Evolutionary conservation across 2,329 filamentous ascomycete species (phyloP).

Genomic region (Emmonsiellopsis sp.): DNA sequence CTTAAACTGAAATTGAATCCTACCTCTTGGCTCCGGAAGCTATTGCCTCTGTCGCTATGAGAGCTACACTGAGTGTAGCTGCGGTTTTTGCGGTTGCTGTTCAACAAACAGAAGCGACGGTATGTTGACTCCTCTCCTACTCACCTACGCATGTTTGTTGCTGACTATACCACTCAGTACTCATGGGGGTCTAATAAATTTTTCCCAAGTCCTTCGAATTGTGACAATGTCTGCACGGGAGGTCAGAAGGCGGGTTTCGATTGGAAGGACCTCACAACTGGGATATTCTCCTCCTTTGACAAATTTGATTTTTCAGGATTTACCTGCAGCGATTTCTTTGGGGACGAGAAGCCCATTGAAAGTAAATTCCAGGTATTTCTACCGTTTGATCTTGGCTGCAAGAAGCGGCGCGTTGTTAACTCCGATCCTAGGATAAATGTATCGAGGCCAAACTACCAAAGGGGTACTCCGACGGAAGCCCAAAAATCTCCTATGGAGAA

Average conservation of each 20-base stretch:
- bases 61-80: conserved; percentile 11
- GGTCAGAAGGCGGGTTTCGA: conserved; percentile 61
- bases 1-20: background rate
- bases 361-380: conserved; percentile 13
- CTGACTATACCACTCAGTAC: conserved; percentile 12
- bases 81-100: conserved; percentile 14
- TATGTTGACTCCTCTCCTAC: conserved; percentile 7
- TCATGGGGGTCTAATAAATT: conserved; percentile 43
- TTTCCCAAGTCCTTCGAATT: conserved; percentile 62
- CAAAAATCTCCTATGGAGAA: conserved; percentile 50
- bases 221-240: conserved; percentile 66
- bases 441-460: conserved; percentile 46
- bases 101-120: conserved; percentile 18
- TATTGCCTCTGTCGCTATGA: conserved; percentile 13
- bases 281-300: conserved; percentile 56
- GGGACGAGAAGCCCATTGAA: conserved; percentile 17
- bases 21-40: background rate
- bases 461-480: conserved; percentile 36
- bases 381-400: conserved; percentile 15
- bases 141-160: background rate
- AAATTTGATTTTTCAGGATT: conserved; percentile 69
- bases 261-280: conserved; percentile 56
- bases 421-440: conserved; percentile 44
- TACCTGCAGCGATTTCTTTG: conserved; percentile 53
- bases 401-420: conserved; percentile 38